Evolutionary conservation across 352 stramenopile genomes (phyloP).

Genomic region (Pythium sukuiense): DNA sequence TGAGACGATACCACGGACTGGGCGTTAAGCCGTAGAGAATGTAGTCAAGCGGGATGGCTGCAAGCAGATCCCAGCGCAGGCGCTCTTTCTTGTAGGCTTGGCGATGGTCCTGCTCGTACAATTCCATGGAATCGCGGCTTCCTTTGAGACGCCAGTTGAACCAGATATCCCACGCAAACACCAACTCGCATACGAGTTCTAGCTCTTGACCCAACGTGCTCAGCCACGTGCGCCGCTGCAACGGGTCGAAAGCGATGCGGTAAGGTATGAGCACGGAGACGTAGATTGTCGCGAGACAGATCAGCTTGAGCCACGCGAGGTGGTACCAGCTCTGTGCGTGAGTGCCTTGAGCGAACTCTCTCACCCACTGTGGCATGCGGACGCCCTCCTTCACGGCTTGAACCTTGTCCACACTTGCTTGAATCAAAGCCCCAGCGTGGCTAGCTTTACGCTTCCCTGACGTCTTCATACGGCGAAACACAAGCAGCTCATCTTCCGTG

Average conservation of each 20-base stretch:
- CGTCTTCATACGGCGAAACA: conserved; percentile 34
- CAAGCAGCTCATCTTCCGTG: conserved; percentile 42
- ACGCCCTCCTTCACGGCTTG: not conserved
- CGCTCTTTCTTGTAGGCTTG: conserved; percentile 46
- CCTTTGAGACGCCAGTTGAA: conserved; percentile 47
- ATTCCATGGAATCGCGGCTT: conserved; percentile 44
- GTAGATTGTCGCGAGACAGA: conserved; percentile 39
- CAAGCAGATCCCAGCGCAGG: conserved; percentile 41
- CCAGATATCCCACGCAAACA: conserved; percentile 63
- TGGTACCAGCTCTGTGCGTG: conserved; percentile 49
- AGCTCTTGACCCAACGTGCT: conserved; percentile 32
- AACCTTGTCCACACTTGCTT: conserved; percentile 2
- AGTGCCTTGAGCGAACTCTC: conserved; percentile 30
- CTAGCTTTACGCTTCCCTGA: conserved; percentile 16
- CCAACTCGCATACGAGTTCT: conserved; percentile 43
- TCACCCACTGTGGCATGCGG: not conserved
- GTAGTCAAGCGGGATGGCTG: conserved; percentile 48
- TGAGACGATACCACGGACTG: conserved; percentile 41
- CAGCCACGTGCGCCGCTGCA: conserved; percentile 31
- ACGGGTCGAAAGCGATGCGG: conserved; percentile 46
- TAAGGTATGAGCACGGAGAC: conserved; percentile 55
- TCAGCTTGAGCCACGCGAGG: conserved; percentile 48
- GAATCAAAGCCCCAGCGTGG: conserved; percentile 5
- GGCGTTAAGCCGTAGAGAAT: conserved; percentile 34
- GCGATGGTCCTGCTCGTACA: conserved; percentile 54